Conservation (phyloP, 345 rosid genomes). For the Gossypium herbaceum region DNA sequence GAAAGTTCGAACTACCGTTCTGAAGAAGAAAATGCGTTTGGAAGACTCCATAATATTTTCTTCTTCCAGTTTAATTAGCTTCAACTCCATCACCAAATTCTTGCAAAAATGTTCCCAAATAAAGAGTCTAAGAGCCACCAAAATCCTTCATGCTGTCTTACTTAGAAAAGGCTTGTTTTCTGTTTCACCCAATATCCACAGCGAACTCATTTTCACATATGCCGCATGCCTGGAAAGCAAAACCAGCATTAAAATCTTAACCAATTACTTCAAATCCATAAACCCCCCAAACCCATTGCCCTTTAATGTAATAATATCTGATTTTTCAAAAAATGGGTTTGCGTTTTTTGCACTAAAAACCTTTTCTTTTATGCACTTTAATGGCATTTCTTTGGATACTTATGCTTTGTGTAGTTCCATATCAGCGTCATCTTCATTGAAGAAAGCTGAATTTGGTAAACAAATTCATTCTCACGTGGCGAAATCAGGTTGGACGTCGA, state of each 20-base stretch:
- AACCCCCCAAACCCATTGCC: constrained; percentile 31
- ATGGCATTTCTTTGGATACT: constrained; percentile 37
- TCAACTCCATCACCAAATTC: neutral
- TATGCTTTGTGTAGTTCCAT: constrained; percentile 45
- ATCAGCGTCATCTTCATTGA: constrained; percentile 31
- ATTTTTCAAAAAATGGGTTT: constrained; percentile 38
- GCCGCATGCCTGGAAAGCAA: constrained; percentile 17
- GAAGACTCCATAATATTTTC: neutral
- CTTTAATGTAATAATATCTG: constrained; percentile 41
- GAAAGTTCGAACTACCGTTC: neutral
- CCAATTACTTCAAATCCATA: constrained; percentile 30
- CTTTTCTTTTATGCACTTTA: constrained; percentile 41
- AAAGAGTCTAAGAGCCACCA: constrained; percentile 12
- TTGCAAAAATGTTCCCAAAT: constrained; percentile 3
- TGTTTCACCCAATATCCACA: constrained; percentile 18
- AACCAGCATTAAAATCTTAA: constrained; percentile 23
- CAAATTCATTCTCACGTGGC: constrained; percentile 37
- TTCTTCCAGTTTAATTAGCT: constrained; percentile 1
- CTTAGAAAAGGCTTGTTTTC: constrained; percentile 32
- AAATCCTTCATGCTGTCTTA: constrained; percentile 31
- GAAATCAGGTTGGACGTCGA: constrained; percentile 41
- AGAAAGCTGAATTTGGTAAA: constrained; percentile 32
- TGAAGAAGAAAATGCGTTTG: neutral
- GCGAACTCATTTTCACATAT: constrained; percentile 30
- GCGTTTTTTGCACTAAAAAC: constrained; percentile 32